Conservation (phyloP, 2,329 filamentous ascomycete genomes). For the Phoma sp. region DNA sequence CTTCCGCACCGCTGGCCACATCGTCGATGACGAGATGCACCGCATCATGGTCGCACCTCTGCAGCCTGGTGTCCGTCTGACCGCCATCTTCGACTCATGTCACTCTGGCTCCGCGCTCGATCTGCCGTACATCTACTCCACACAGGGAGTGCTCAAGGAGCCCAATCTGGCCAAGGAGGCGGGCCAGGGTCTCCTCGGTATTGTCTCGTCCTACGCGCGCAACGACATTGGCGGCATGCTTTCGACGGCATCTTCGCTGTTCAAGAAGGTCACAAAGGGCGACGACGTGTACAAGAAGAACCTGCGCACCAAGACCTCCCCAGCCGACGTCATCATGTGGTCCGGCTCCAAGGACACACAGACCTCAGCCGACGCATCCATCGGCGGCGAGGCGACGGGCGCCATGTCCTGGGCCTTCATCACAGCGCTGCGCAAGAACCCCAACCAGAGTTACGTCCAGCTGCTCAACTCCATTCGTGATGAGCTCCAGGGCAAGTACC, state of each 20-base stretch:
- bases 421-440: slow-evolving; percentile 85
- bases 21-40: slow-evolving; percentile 85
- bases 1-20: slow-evolving; percentile 78
- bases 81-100: slow-evolving; percentile 82
- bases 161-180: slow-evolving; percentile 82
- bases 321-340: slow-evolving; percentile 97
- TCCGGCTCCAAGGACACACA: slow-evolving; percentile 95
- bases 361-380: slow-evolving; percentile 92
- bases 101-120: slow-evolving; percentile 80
- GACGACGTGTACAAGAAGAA: slow-evolving; percentile 81
- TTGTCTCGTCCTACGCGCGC: slow-evolving; percentile 78
- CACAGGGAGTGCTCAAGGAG: slow-evolving; percentile 80
- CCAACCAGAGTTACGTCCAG: slow-evolving; percentile 94
- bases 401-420: slow-evolving; percentile 99
- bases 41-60: slow-evolving; percentile 78
- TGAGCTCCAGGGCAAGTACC: slow-evolving; percentile 83
- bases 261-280: slow-evolving; percentile 85
- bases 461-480: slow-evolving; percentile 94
- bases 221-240: slow-evolving; percentile 86
- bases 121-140: slow-evolving; percentile 80
- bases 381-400: slow-evolving; percentile 86
- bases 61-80: slow-evolving; percentile 80
- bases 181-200: slow-evolving; percentile 70
- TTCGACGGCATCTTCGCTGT: slow-evolving; percentile 77
- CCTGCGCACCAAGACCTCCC: slow-evolving; percentile 86